Evolutionary conservation across 371 early-diverging fungal genomes (phyloP), one percentile per base, ranked within the genome.

Genomic region (Batkoa obscura): DNA sequence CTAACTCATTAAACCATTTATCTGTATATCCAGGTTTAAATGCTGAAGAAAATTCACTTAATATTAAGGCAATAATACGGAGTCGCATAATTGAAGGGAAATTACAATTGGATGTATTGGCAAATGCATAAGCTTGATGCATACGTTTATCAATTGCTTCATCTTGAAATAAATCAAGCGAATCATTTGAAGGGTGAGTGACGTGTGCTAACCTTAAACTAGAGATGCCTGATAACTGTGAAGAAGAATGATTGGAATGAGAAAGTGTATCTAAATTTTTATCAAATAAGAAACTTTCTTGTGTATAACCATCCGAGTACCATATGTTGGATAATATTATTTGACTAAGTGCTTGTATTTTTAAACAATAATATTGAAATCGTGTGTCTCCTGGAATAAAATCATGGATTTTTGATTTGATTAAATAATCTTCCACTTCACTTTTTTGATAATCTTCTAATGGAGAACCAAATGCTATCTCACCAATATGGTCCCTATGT

Each of bases 291-390:
- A 15, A 8, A 38, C 38, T 35, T 39, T 51, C 52, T 4, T 8
- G 31, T 5, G 34, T 37, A 51, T 51, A 51, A 38, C 52, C n/a
- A 5, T 67, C 70, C 32, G 65, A 61, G 15, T 59, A 62, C 50
- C 62, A 57, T 5, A 57, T 42, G 15, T 34, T 47, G 17, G 62
- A 54, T 60, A 62, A 0, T 52, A 58, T 9, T 60, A 23, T 3
- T 43, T n/a, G 0, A 58, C 57, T 1, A 35, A 45, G 17, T 3
- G 39, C 4, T 45, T 70, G 66, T 33, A 70, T 50, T 34, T 67
- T 66, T 62, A 67, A 63, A 43, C 70, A 70, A 46, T 66, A 70
- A 6, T 63, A 59, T 50, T 67, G 58, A 57, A 67, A 70, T 32
- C 60, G 59, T 46, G 67, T 66, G 17, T 70, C 70, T 15, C 68